Percentiles rank a stretch among this genome's conserved stretches.
phyloP scores from a whole-genome alignment of 345 rosid species.

The Aquilaria malaccensis region DNA sequence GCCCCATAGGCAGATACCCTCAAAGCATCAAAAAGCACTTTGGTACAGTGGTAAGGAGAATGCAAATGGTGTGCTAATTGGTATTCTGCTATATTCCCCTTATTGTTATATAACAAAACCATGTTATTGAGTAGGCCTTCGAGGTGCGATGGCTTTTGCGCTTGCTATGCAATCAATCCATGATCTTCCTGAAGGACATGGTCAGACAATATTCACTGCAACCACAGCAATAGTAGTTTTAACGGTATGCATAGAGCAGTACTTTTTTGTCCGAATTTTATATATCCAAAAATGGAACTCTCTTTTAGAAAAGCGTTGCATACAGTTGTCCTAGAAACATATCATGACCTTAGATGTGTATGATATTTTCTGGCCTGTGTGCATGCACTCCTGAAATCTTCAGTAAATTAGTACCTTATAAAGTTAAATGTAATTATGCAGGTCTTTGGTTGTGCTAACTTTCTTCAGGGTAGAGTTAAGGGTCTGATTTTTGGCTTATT shows the following conservation, averaged over 20 bases:
- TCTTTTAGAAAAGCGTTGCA: too few species aligned
- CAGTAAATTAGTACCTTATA: too few species aligned
- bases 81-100: not conserved
- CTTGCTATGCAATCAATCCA: slow-evolving; percentile 98
- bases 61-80: slow-evolving; percentile 7
- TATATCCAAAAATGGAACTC: not conserved
- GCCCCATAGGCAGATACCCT: slow-evolving; percentile 66
- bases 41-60: slow-evolving; percentile 90
- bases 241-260: slow-evolving; percentile 46
- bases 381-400: too few species aligned
- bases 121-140: slow-evolving; percentile 54
- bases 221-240: slow-evolving; percentile 95
- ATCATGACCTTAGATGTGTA: too few species aligned
- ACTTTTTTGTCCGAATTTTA: slow-evolving; percentile 2
- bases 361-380: too few species aligned
- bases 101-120: slow-evolving; percentile 12
- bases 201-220: slow-evolving; percentile 95
- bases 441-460: too few species aligned
- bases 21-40: slow-evolving; percentile 93
- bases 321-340: too few species aligned
- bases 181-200: slow-evolving; percentile 97
- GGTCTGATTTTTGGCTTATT: too few species aligned
- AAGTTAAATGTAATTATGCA: too few species aligned
- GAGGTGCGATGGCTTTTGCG: slow-evolving; percentile 99
- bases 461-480: too few species aligned